These are phyloP conservation scores for Marchantia paleacea DNA, from an alignment of 225 moss, liverwort and hornwort genomes.

Conservation along the genomic window DNA sequence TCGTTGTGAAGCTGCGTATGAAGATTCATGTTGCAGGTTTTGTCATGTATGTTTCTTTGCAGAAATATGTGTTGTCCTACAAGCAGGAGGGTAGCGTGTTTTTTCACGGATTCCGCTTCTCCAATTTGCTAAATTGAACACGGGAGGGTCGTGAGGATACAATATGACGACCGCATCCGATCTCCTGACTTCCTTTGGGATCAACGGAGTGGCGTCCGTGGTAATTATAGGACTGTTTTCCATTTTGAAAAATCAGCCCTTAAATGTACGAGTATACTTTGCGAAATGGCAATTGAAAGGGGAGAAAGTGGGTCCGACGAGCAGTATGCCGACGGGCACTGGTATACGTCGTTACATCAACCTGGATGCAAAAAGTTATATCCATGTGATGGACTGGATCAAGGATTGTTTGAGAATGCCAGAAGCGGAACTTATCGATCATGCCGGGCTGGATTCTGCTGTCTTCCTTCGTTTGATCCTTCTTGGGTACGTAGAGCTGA, in stretches of 20 bases:
- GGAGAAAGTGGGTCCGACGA: conserved; percentile 47
- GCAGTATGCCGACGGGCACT: conserved; percentile 16
- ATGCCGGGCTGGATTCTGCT: conserved; percentile 79
- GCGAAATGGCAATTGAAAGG: conserved; percentile 63
- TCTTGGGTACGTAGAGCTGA: conserved; percentile 49
- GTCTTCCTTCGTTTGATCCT: conserved; percentile 65
- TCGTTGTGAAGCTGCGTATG: too few relatives aligned
- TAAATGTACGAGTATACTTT: conserved; percentile 79
- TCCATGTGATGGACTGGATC: conserved; percentile 90
- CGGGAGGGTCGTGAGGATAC: neutral
- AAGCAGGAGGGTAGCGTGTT: neutral
- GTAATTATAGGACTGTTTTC: conserved; percentile 52
- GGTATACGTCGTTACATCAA: conserved; percentile 65
- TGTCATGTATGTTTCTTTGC: neutral
- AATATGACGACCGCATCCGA: conserved; percentile 44
- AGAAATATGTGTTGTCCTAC: neutral
- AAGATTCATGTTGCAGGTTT: too few relatives aligned
- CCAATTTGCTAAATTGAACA: neutral
- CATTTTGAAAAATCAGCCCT: conserved; percentile 75
- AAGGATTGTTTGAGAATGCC: conserved; percentile 72
- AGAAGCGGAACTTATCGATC: conserved; percentile 69
- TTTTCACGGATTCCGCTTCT: neutral
- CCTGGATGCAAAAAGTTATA: conserved; percentile 60
- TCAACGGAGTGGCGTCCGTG: conserved; percentile 58
- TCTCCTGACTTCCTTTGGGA: conserved; percentile 64